These are phyloP conservation scores for Sclerotinia glacialis DNA, from an alignment of 2,329 filamentous ascomycete species.

Conservation along the genomic window DNA sequence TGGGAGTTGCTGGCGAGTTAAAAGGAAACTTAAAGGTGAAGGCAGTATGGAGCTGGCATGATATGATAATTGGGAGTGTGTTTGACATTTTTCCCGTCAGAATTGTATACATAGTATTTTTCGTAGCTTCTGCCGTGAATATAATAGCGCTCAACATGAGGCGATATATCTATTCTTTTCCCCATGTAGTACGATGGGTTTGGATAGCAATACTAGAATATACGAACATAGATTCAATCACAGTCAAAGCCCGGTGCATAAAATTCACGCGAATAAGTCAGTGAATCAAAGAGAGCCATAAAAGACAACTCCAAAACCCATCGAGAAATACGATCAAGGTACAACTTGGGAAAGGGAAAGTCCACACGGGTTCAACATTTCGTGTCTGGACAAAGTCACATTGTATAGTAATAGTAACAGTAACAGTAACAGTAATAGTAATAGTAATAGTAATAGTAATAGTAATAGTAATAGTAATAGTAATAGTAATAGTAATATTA, in stretches of 20 bases:
- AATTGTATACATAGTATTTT: conserved; percentile 1
- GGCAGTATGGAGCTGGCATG: conserved; percentile 1
- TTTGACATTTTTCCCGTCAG: neutral
- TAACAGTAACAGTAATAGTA: too few species aligned
- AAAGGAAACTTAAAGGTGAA: neutral
- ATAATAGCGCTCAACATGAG: neutral
- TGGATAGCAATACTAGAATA: too few species aligned
- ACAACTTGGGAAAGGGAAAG: too few species aligned
- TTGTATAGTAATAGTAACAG: too few species aligned
- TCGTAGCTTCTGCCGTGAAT: neutral
- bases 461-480: too few species aligned
- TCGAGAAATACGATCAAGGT: too few species aligned
- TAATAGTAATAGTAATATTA: too few species aligned
- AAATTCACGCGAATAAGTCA: neutral
- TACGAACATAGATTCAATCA: neutral
- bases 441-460: too few species aligned
- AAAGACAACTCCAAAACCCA: neutral
- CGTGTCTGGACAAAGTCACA: too few species aligned
- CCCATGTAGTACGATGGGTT: neutral
- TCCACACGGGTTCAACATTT: too few species aligned
- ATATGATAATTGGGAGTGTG: neutral
- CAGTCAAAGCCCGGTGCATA: neutral
- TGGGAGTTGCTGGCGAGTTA: neutral
- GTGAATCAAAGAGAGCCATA: neutral
- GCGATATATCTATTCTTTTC: neutral